A percentile compares a stretch with the other conserved stretches of the same genome.
Conservation (phyloP, 441 rosid species). For the Macaranga tanarius region DNA sequence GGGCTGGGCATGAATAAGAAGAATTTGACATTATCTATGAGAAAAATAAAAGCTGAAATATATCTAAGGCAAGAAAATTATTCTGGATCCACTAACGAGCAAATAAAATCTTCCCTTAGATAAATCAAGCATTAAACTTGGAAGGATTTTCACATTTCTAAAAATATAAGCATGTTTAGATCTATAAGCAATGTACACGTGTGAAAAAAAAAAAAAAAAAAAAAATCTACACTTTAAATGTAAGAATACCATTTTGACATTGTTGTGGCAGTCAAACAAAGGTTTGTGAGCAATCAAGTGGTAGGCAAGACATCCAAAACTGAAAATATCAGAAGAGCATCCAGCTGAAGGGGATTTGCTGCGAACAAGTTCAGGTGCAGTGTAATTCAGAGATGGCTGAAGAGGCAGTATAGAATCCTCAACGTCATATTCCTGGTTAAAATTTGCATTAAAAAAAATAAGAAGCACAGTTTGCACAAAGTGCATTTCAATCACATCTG, state of each 20-base stretch:
- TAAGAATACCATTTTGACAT: slow-evolving; percentile 84
- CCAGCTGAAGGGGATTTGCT: slow-evolving; percentile 69
- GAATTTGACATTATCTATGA: background rate
- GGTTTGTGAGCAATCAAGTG: slow-evolving; percentile 88
- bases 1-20: background rate
- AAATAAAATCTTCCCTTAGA: background rate
- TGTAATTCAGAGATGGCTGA: slow-evolving; percentile 87
- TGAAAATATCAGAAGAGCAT: slow-evolving; percentile 76
- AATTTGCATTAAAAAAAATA: slow-evolving; percentile 23
- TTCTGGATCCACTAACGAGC: background rate
- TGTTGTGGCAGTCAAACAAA: slow-evolving; percentile 87
- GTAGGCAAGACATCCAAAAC: slow-evolving; percentile 88
- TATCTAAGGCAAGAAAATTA: background rate
- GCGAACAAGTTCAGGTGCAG: slow-evolving; percentile 92
- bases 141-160: slow-evolving; percentile 17
- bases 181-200: slow-evolving; percentile 7
- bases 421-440: slow-evolving; percentile 90
- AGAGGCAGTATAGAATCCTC: slow-evolving; percentile 90
- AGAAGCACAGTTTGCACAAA: background rate
- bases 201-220: background rate
- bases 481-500: background rate
- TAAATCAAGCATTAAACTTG: slow-evolving; percentile 10
- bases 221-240: slow-evolving; percentile 13
- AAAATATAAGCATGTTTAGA: slow-evolving; percentile 6
- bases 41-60: background rate